phyloP scores from a whole-genome alignment of 192 early-diverging fungal species.

The Podila horticola region DNA sequence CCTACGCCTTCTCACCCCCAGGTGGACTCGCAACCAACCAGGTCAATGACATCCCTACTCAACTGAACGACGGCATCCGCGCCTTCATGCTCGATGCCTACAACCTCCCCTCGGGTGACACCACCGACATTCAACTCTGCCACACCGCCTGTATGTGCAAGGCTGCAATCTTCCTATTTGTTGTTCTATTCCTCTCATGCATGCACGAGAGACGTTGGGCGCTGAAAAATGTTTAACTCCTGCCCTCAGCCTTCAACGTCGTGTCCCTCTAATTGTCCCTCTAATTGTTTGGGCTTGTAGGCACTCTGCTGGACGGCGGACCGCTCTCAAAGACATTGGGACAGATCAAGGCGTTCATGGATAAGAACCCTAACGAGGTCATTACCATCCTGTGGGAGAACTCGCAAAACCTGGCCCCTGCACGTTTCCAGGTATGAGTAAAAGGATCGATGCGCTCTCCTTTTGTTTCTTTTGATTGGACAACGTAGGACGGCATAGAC shows the following conservation, averaged over 20 bases:
- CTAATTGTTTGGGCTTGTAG: neutral
- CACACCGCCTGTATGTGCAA: slow-evolving; percentile 63
- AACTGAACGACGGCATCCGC: slow-evolving; percentile 79
- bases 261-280: neutral
- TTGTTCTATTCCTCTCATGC: neutral
- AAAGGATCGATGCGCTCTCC: neutral
- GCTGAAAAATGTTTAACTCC: neutral
- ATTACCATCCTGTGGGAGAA: slow-evolving; percentile 46
- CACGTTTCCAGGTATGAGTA: slow-evolving; percentile 32
- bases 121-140: slow-evolving; percentile 66
- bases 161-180: neutral
- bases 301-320: slow-evolving; percentile 23
- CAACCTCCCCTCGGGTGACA: slow-evolving; percentile 22
- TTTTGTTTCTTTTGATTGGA: neutral
- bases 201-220: neutral
- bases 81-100: slow-evolving; percentile 76
- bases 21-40: slow-evolving; percentile 76
- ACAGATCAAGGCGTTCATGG: slow-evolving; percentile 47
- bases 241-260: neutral
- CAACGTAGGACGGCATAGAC: too few relatives aligned
- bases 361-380: slow-evolving; percentile 44
- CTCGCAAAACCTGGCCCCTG: slow-evolving; percentile 16
- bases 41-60: slow-evolving; percentile 64
- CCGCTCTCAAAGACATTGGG: slow-evolving; percentile 17
- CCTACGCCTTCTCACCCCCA: slow-evolving; percentile 64